Percentiles rank a stretch among this genome's conserved stretches.
These are phyloP conservation scores for Yarrowia divulgata DNA, from an alignment of 805 yeast genomes.

Conservation along the genomic window DNA sequence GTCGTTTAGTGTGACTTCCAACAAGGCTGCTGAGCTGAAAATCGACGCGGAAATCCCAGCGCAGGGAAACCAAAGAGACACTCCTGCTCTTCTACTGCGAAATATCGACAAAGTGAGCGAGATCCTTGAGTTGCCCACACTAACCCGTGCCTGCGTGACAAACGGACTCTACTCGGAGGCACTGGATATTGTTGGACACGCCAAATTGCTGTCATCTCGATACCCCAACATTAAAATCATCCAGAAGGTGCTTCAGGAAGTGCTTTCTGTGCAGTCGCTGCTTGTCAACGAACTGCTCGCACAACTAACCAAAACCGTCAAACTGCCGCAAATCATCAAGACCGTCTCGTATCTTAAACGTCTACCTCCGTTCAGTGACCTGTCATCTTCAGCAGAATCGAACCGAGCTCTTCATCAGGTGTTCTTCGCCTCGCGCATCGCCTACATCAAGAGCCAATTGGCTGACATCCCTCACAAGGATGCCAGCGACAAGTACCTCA, in stretches of 20 bases:
- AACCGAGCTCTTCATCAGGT: constrained; percentile 58
- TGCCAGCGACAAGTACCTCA: constrained; percentile 64
- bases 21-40: constrained; percentile 22
- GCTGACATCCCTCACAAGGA: constrained; percentile 41
- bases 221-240: constrained; percentile 69
- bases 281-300: constrained; percentile 77
- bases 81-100: constrained; percentile 43
- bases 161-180: constrained; percentile 91
- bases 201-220: constrained; percentile 69
- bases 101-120: constrained; percentile 78
- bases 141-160: constrained; percentile 81
- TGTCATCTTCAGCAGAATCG: constrained; percentile 41
- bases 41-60: constrained; percentile 13
- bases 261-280: constrained; percentile 56
- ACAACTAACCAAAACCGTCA: constrained; percentile 74
- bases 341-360: constrained; percentile 77
- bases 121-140: constrained; percentile 80
- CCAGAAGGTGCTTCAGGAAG: constrained; percentile 61
- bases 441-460: constrained; percentile 69
- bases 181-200: constrained; percentile 78
- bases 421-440: constrained; percentile 70
- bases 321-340: constrained; percentile 79
- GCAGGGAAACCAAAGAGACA: constrained; percentile 5
- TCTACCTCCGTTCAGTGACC: constrained; percentile 53
- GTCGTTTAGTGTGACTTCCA: neutral